Evolutionary conservation across 371 early-diverging fungal species (phyloP).

Genomic region (Lichtheimia ramosa): DNA sequence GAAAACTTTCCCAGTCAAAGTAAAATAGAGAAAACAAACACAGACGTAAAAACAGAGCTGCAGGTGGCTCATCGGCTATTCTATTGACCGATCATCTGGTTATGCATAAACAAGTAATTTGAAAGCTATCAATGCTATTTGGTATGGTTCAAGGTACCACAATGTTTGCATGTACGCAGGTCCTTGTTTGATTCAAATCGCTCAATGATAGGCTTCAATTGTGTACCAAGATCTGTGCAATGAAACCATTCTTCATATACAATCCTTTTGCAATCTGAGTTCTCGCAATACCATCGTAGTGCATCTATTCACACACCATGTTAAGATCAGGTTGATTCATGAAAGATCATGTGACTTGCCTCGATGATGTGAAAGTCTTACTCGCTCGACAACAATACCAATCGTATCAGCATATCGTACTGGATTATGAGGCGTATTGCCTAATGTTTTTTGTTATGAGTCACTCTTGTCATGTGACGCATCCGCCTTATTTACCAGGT

Average conservation of each 20-base stretch:
- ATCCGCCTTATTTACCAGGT: conserved; percentile 85
- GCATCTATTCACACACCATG: conserved; percentile 52
- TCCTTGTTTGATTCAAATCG: conserved; percentile 61
- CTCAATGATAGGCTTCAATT: conserved; percentile 91
- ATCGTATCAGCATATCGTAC: conserved; percentile 88
- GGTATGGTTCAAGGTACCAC: conserved; percentile 71
- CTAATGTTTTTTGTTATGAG: conserved; percentile 37
- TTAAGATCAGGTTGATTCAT: too few species aligned
- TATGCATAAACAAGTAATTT: too few species aligned
- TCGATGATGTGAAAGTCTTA: conserved; percentile 70
- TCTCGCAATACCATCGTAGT: conserved; percentile 93
- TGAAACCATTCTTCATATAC: conserved; percentile 90
- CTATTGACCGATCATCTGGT: too few species aligned
- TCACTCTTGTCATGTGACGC: too few species aligned
- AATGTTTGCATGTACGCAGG: conserved; percentile 78
- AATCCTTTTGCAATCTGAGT: conserved; percentile 64
- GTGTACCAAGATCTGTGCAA: conserved; percentile 86
- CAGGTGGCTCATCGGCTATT: neutral
- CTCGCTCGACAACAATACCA: conserved; percentile 93
- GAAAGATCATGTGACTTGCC: conserved; percentile 54
- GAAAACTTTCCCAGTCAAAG: conserved; percentile 12
- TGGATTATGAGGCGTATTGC: conserved; percentile 91
- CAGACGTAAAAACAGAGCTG: neutral
- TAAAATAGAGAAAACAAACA: neutral
- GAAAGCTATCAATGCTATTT: conserved; percentile 27